Evolutionary conservation across 352 stramenopile genomes (phyloP).

Genomic region (Sclerospora graminicola): DNA sequence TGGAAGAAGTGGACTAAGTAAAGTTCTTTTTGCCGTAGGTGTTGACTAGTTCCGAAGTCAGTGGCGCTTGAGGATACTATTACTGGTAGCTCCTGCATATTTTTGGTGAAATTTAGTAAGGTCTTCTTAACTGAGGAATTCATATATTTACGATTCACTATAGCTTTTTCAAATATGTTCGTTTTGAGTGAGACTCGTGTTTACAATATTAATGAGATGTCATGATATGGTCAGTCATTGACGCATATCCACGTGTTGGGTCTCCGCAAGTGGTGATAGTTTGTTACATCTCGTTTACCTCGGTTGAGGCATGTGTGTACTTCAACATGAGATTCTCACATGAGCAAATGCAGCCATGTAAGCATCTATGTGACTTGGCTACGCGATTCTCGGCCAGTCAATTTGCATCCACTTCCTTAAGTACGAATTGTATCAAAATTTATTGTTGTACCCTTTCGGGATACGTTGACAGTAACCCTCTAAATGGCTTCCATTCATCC

Average conservation of each 20-base stretch:
- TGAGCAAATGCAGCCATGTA: no score
- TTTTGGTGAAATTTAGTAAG: slow-evolving; percentile 36
- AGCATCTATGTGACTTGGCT: no score
- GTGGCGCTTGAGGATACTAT: neutral
- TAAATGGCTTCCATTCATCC: slow-evolving; percentile 24
- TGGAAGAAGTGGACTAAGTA: slow-evolving; percentile 98
- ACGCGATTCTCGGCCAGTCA: slow-evolving; percentile 17
- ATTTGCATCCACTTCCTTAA: neutral
- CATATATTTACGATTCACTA: slow-evolving; percentile 54
- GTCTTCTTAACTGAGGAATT: slow-evolving; percentile 40
- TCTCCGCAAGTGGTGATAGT: no score
- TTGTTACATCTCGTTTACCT: no score
- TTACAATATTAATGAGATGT: no score
- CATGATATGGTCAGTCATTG: no score
- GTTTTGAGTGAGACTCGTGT: no score
- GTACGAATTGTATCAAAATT: slow-evolving; percentile 3
- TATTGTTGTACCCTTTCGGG: slow-evolving; percentile 7
- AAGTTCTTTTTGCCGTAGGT: slow-evolving; percentile 1
- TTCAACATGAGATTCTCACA: no score
- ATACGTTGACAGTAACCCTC: slow-evolving; percentile 1
- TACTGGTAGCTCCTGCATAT: slow-evolving; percentile 19
- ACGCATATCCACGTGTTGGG: no score
- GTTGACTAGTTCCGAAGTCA: slow-evolving; percentile 1
- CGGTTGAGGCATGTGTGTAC: no score
- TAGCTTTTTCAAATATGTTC: no score